A percentile compares a stretch with the other conserved stretches of the same genome.
These are phyloP conservation scores for Colletotrichum sp. DNA, from an alignment of 2,329 filamentous ascomycete genomes.

Conservation along the genomic window DNA sequence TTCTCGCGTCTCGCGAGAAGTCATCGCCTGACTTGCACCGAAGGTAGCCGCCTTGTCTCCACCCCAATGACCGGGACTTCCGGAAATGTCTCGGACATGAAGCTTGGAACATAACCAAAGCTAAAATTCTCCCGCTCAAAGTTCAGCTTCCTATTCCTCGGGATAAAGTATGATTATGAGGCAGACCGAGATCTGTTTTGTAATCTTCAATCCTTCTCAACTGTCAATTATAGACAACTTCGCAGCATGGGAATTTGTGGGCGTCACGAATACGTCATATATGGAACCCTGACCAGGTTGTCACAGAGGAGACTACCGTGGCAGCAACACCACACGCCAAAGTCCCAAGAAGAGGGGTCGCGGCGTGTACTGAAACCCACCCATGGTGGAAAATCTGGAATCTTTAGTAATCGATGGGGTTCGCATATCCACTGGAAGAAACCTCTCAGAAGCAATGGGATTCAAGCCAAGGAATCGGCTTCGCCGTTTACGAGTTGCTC, in stretches of 20 bases:
- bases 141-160: not conserved
- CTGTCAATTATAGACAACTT: not conserved
- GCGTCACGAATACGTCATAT: not conserved
- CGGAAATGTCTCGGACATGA: not conserved
- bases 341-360: not conserved
- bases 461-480: not conserved
- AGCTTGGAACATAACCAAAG: not conserved
- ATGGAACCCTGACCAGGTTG: not conserved
- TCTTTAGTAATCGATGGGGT: not conserved
- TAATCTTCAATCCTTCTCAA: not conserved
- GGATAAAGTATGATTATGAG: rapidly evolving
- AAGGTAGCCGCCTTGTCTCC: not conserved
- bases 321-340: not conserved
- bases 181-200: not conserved
- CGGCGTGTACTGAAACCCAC: not conserved
- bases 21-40: not conserved
- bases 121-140: not conserved
- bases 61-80: not conserved
- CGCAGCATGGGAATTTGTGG: rapidly evolving
- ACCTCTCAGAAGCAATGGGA: rapidly evolving
- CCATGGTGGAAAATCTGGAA: not conserved
- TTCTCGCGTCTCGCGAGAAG: not conserved
- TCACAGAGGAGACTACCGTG: not conserved
- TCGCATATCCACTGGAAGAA: not conserved
- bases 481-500: not conserved